These are phyloP conservation scores for Phytophthora nicotianae DNA, from an alignment of 352 stramenopile genomes.

Conservation along the genomic window DNA sequence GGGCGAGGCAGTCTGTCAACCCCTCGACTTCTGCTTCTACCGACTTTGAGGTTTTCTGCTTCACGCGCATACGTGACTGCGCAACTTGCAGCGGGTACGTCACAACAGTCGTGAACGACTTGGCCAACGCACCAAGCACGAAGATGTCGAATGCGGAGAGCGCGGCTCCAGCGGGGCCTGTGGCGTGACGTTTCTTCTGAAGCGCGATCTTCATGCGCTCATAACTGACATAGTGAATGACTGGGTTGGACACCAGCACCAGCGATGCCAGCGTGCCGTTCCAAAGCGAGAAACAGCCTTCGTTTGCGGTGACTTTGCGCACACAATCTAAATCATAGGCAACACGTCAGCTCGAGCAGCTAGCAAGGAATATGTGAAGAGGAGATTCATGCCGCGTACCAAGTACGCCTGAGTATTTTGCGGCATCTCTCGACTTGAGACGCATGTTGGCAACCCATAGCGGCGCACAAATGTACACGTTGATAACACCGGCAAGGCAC, in stretches of 20 bases:
- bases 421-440: slow-evolving; percentile 87
- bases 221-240: slow-evolving; percentile 96
- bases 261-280: slow-evolving; percentile 91
- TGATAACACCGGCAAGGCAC: slow-evolving; percentile 89
- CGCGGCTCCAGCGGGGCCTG: slow-evolving; percentile 17
- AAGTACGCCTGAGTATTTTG: slow-evolving; percentile 60
- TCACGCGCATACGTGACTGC: slow-evolving; percentile 90
- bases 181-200: slow-evolving; percentile 41
- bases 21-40: slow-evolving; percentile 1
- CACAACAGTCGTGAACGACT: slow-evolving; percentile 91
- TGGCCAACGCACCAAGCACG: slow-evolving; percentile 90
- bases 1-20: slow-evolving; percentile 50
- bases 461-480: slow-evolving; percentile 80
- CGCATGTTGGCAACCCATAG: slow-evolving; percentile 95
- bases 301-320: slow-evolving; percentile 59
- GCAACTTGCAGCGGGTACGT: slow-evolving; percentile 95
- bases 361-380: slow-evolving; percentile 30
- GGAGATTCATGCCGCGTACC: slow-evolving; percentile 9
- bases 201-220: slow-evolving; percentile 90
- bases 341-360: slow-evolving; percentile 1
- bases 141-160: slow-evolving; percentile 91
- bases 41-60: slow-evolving; percentile 40
- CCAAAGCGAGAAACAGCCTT: slow-evolving; percentile 91
- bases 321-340: slow-evolving; percentile 44
- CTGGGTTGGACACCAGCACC: slow-evolving; percentile 94